Conservation (phyloP, 1,284 basidiomycete genomes). For the Agaricales sp. region DNA sequence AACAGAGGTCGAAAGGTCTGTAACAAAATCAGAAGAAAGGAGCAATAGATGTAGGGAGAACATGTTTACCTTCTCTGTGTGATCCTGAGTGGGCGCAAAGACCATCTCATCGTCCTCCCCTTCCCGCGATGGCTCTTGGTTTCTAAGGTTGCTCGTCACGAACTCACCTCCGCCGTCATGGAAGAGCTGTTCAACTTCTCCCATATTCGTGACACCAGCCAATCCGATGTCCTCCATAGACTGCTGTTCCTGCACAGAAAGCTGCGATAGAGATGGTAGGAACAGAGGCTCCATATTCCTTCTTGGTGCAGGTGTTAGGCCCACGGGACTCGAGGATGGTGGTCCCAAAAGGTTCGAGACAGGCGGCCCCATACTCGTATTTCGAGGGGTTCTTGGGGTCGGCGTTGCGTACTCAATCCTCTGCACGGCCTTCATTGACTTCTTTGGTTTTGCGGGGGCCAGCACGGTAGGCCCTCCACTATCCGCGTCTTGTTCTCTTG, state of each 20-base stretch:
- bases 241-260: slow-evolving; percentile 40
- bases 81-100: background rate
- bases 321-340: slow-evolving; percentile 8
- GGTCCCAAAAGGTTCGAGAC: slow-evolving; percentile 11
- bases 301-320: slow-evolving; percentile 6
- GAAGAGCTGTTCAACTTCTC: slow-evolving; percentile 44
- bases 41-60: background rate
- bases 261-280: slow-evolving; percentile 52
- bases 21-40: background rate
- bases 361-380: slow-evolving; percentile 15
- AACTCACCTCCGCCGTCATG: background rate
- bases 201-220: slow-evolving; percentile 48
- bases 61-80: background rate
- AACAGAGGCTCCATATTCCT: slow-evolving; percentile 45
- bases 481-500: background rate
- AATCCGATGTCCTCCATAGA: slow-evolving; percentile 46
- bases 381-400: background rate
- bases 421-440: background rate
- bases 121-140: background rate
- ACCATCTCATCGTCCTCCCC: background rate
- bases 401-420: background rate
- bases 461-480: slow-evolving; percentile 2
- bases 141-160: background rate
- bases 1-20: background rate
- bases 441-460: slow-evolving; percentile 5